A percentile compares a stretch with the other conserved stretches of the same genome.
These are phyloP conservation scores for Pluteus cervinus DNA, from an alignment of 768 basidiomycete genomes.

Conservation along the genomic window DNA sequence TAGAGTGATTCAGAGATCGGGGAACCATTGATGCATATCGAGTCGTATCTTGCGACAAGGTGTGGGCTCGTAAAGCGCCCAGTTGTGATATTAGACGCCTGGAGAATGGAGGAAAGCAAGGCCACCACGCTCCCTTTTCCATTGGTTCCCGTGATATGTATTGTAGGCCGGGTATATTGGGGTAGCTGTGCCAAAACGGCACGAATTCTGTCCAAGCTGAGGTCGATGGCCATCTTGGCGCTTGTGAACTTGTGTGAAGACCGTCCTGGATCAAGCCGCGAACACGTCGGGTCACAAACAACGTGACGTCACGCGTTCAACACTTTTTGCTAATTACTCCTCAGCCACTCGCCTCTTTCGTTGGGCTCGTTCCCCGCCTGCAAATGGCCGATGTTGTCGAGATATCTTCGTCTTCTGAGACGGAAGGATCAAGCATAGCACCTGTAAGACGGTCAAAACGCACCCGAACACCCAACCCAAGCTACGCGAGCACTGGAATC, in stretches of 20 bases:
- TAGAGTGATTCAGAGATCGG: slow-evolving; percentile 49
- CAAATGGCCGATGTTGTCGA: not conserved
- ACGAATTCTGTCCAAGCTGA: slow-evolving; percentile 55
- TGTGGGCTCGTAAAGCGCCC: slow-evolving; percentile 95
- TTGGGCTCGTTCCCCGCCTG: too few species aligned
- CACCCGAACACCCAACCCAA: not conserved
- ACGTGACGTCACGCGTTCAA: too few species aligned
- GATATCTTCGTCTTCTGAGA: not conserved
- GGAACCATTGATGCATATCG: slow-evolving; percentile 58
- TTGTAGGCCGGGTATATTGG: slow-evolving; percentile 67
- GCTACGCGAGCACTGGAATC: not conserved
- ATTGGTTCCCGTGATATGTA: slow-evolving; percentile 94
- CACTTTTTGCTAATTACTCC: too few species aligned
- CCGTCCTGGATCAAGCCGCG: too few species aligned
- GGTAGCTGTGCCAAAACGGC: slow-evolving; percentile 50
- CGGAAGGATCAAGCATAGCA: not conserved
- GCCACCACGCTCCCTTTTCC: slow-evolving; percentile 94
- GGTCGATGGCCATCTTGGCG: too few species aligned
- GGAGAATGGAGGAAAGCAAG: slow-evolving; percentile 71
- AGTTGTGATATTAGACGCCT: slow-evolving; percentile 45
- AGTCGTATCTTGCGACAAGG: slow-evolving; percentile 71
- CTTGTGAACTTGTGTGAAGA: too few species aligned
- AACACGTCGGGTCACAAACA: too few species aligned
- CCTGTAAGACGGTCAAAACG: not conserved
- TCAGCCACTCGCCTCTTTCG: too few species aligned